phyloP scores from a whole-genome alignment of 2,329 filamentous ascomycete genomes.

The Pezicula radicicola region DNA sequence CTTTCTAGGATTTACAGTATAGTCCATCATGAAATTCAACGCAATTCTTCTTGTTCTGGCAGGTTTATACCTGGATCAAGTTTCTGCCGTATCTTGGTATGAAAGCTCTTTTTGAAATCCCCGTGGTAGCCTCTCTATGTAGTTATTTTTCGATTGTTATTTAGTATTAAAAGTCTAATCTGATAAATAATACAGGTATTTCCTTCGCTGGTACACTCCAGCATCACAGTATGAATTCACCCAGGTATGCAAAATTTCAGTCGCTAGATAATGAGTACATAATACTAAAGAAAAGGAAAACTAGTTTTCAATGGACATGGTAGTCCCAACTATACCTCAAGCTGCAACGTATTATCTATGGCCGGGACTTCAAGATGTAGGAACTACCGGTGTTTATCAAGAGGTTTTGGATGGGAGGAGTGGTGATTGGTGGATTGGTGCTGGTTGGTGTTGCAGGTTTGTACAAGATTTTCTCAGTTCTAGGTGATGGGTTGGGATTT shows the following conservation, averaged over 20 bases:
- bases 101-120: no score
- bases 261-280: no score
- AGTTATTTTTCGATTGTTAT: background rate
- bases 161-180: no score
- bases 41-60: background rate
- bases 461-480: background rate
- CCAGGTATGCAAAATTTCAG: background rate
- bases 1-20: no score
- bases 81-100: background rate
- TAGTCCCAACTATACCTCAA: slow-evolving; percentile 11
- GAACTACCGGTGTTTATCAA: slow-evolving; percentile 38
- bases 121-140: no score
- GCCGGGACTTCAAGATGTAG: slow-evolving; percentile 38
- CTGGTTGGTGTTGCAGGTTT: slow-evolving; percentile 35
- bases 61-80: background rate
- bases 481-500: no score
- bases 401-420: slow-evolving; percentile 37
- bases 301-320: slow-evolving; percentile 17
- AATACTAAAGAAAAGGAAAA: no score
- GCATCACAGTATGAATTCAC: background rate
- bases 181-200: background rate
- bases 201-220: background rate
- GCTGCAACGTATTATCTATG: slow-evolving; percentile 38
- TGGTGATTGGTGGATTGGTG: slow-evolving; percentile 39
- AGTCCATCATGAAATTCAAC: background rate